Base-by-base conservation (phyloP, 345 rosid species). In the Euphorbia pulcherrima region DNA sequence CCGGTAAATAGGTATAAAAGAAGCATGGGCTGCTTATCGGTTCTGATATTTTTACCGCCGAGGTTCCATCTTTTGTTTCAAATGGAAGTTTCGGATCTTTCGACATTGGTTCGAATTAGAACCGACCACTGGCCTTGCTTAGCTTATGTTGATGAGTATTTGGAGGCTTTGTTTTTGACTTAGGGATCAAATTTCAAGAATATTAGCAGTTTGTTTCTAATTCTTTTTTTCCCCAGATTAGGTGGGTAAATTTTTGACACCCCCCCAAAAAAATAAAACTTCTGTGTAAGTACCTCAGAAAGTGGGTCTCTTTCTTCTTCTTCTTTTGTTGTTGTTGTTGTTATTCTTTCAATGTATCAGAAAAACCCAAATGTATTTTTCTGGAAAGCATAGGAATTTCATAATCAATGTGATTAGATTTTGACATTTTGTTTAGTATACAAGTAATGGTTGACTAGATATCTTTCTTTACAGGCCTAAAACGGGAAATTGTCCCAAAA, bases 101-200 rank as follows among this genome's bases (percentile, higher is more conserved):
- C 99, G 20, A 89, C 96, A 56, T 83, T 94, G 68, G 97, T 91
- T 64, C 89, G 90, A 58, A 85, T 94, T 64, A 83, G 99, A 80
- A 91, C 97, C 16, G 99, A 94, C 81, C 85, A 91, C 71, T 91
- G 99, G 99, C 99, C 97, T 8, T 94, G 96, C 86, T 84, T 94
- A 66, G 97, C 99, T 37, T 94, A 91, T 72, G 85, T 91, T 60
- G 99, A 91, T 75, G 99, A 89, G 72, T 94, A 88, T 72, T 78
- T 94, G 83, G 97, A 91, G 80, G 95, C 94, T 37, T 83, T 94
- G 69, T 89, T 80, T 80, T 74, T 85, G 74, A 63, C 74, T 0
- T 81, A 84, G 76, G 72, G 72, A 54, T 54, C 23, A 0, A 60
- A 56, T 69, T 55, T 60, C 28, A 63, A 65, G 40, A 55, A 64